Evolutionary conservation across 306 rosid species (phyloP), one percentile per base, ranked within the genome.

Genomic region (Senna tora): DNA sequence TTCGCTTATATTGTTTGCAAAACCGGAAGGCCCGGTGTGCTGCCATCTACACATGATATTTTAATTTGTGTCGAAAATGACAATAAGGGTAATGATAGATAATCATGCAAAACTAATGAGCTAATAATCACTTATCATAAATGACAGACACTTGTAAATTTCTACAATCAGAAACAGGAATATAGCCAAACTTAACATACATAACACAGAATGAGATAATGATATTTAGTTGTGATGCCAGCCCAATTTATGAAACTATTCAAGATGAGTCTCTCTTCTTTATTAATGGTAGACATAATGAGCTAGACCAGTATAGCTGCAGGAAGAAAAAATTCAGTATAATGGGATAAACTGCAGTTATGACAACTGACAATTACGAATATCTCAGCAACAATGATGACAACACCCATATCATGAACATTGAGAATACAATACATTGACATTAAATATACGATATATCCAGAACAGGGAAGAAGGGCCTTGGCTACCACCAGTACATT

Each of bases 21-120:
- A 95, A 95, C 84, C 91, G 99, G 81, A 95, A 95, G 61, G 99
- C 96, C 62, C 99, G 92, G 72, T 95, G 99, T 12, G 99, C 99
- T 28, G 99, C 91, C 99, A 95, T 95, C 99, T 95, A 83, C 83
- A 78, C 20, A 74, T 34, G 58, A 25, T 25, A 34, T 41, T 25
- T 25, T 25, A 1, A 25, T 25, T 25, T 25, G 30, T 25, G 30
- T 1, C 30, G 3, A 25, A 25, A 59, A 59, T 34, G 25, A 32
- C 30, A 45, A 20, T n/a, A 25, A 25, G 1, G 30, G 30, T 4
- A 55, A 4, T 4, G 47, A 56, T 25, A 68, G 69, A 21, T 51
- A 33, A 73, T 58, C 74, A 13, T 8, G 42, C 10, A 4, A 20
- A 19, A 52, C 21, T 16, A 73, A 65, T 1, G 16, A 3, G 30